phyloP scores from a whole-genome alignment of 352 stramenopile genomes.

The Plasmopara muralis region DNA sequence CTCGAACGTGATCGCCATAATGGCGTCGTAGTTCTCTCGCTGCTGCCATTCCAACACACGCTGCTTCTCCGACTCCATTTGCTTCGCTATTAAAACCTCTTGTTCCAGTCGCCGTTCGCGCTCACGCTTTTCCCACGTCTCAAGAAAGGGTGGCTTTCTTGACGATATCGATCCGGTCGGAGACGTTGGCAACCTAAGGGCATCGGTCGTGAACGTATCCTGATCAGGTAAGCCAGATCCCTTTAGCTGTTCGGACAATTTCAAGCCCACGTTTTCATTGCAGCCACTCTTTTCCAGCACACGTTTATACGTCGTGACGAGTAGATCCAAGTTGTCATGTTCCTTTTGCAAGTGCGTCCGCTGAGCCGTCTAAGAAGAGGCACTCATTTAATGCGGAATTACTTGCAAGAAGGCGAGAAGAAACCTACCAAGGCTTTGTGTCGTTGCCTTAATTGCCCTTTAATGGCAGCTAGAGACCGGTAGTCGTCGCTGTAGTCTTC shows the following conservation, averaged over 20 bases:
- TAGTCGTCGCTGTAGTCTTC: conserved; percentile 39
- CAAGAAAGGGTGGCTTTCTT: conserved; percentile 53
- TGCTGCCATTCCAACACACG: conserved; percentile 29
- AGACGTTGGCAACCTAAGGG: background rate
- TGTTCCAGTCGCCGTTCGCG: conserved; percentile 50
- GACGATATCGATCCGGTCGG: conserved; percentile 17
- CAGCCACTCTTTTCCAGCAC: conserved; percentile 30
- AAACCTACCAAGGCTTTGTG: conserved; percentile 25
- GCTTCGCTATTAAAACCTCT: conserved; percentile 40
- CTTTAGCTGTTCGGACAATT: background rate
- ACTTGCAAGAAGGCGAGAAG: too few species aligned
- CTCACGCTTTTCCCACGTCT: conserved; percentile 72
- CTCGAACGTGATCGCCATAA: conserved; percentile 8
- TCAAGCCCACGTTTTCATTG: too few species aligned
- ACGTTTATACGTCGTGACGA: conserved; percentile 48
- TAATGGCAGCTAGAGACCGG: conserved; percentile 11
- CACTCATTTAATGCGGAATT: too few species aligned
- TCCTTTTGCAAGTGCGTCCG: conserved; percentile 40
- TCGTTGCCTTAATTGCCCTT: conserved; percentile 14
- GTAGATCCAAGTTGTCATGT: conserved; percentile 38
- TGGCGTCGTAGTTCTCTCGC: conserved; percentile 15
- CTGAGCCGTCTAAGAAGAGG: too few species aligned
- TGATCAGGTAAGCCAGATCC: conserved; percentile 3
- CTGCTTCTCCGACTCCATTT: conserved; percentile 62
- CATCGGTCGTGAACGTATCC: background rate